Percentiles rank a stretch among this genome's conserved stretches.
These are phyloP conservation scores for Lactarius sanguifluus DNA, from an alignment of 768 basidiomycete genomes.

Conservation along the genomic window DNA sequence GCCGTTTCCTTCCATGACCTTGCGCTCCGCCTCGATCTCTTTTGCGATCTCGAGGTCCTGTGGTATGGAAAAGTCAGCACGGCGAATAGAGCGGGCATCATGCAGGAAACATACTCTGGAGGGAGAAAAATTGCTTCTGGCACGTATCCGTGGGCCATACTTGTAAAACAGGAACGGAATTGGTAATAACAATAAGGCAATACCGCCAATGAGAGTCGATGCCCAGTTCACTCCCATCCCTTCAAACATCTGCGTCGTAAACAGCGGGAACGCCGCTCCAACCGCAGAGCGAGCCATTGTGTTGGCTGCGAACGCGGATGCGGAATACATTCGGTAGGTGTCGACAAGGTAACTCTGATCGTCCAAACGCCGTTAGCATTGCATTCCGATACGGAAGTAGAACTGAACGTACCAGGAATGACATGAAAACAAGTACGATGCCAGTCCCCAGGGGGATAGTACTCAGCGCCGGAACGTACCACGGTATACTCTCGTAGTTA, in stretches of 20 bases:
- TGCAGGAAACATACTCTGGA: slow-evolving; percentile 9
- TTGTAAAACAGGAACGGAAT: slow-evolving; percentile 20
- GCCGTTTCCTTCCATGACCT: not conserved
- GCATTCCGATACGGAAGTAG: not conserved
- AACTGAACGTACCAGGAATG: slow-evolving; percentile 13
- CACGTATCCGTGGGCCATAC: slow-evolving; percentile 20
- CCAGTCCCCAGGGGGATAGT: slow-evolving; percentile 9
- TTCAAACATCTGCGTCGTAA: slow-evolving; percentile 19
- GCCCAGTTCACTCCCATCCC: slow-evolving; percentile 24
- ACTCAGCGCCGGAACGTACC: slow-evolving; percentile 21
- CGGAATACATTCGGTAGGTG: slow-evolving; percentile 21
- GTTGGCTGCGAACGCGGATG: slow-evolving; percentile 23
- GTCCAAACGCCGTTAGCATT: not conserved
- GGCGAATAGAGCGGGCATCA: not conserved
- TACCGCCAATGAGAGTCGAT: slow-evolving; percentile 12
- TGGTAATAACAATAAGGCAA: slow-evolving; percentile 2
- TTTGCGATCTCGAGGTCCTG: slow-evolving; percentile 8
- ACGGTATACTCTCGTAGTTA: slow-evolving; percentile 14
- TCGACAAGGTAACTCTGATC: slow-evolving; percentile 23
- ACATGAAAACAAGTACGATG: slow-evolving; percentile 10
- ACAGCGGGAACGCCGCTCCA: slow-evolving; percentile 18
- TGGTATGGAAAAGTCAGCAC: not conserved
- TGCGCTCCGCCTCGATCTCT: slow-evolving; percentile 4
- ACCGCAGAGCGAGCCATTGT: slow-evolving; percentile 9
- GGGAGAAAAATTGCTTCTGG: slow-evolving; percentile 17